Conservation (phyloP, 2,329 filamentous ascomycete species). For the Beauveria medogensis region DNA sequence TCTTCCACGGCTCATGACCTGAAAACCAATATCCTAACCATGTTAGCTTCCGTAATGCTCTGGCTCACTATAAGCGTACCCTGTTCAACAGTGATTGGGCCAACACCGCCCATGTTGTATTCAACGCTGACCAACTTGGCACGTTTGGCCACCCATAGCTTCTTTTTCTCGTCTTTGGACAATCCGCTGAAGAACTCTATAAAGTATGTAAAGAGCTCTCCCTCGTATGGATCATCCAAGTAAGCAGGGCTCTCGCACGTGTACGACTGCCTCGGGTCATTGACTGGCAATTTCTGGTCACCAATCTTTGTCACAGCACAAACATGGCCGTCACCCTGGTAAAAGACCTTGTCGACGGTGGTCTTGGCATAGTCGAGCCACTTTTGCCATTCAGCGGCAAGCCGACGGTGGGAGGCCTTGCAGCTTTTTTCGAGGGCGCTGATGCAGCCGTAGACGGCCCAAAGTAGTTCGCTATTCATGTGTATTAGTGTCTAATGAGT, state of each 20-base stretch:
- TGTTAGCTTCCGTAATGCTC: background rate
- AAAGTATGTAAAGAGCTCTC: constrained; percentile 33
- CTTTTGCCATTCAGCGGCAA: constrained; percentile 27
- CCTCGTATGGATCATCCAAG: constrained; percentile 35
- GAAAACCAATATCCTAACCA: constrained; percentile 31
- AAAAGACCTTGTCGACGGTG: constrained; percentile 30
- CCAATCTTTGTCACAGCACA: constrained; percentile 30
- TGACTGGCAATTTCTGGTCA: constrained; percentile 25
- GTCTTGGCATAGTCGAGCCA: constrained; percentile 33
- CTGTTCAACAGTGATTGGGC: constrained; percentile 33
- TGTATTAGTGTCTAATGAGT: background rate
- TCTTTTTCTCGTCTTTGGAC: constrained; percentile 23
- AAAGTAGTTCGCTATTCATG: constrained; percentile 27
- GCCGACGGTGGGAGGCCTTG: constrained; percentile 17
- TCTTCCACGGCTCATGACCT: constrained; percentile 33
- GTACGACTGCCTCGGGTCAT: constrained; percentile 23
- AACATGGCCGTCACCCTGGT: constrained; percentile 28
- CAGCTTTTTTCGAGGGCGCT: constrained; percentile 25
- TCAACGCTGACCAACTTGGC: constrained; percentile 28
- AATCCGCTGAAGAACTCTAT: constrained; percentile 30
- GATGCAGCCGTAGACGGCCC: constrained; percentile 34
- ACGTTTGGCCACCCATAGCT: constrained; percentile 31
- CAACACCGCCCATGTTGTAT: constrained; percentile 27
- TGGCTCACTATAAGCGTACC: constrained; percentile 15
- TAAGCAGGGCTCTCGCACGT: constrained; percentile 26